Evolutionary conservation across 306 rosid genomes (phyloP).

Genomic region (Ochetophila trinervis): DNA sequence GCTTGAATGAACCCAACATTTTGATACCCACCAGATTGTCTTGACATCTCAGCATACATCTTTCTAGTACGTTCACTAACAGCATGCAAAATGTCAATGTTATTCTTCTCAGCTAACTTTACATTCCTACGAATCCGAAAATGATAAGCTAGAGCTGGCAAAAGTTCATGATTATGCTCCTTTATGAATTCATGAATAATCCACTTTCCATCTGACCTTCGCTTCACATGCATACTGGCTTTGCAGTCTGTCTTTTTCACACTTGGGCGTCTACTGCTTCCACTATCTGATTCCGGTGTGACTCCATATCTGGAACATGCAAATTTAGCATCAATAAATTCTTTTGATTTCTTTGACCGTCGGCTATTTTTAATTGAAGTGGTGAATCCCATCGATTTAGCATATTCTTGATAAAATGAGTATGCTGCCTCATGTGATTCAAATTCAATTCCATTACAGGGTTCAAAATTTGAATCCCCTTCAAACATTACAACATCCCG

Average conservation of each 20-base stretch:
- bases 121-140: slow-evolving; percentile 91
- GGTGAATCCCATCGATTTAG: slow-evolving; percentile 96
- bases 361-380: slow-evolving; percentile 90
- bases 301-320: slow-evolving; percentile 94
- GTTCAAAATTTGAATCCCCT: slow-evolving; percentile 76
- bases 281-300: slow-evolving; percentile 83
- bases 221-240: slow-evolving; percentile 99
- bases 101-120: slow-evolving; percentile 89
- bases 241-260: slow-evolving; percentile 93
- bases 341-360: slow-evolving; percentile 93
- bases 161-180: slow-evolving; percentile 89
- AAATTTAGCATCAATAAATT: slow-evolving; percentile 89
- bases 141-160: slow-evolving; percentile 94
- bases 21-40: slow-evolving; percentile 61
- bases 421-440: slow-evolving; percentile 84
- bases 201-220: slow-evolving; percentile 84
- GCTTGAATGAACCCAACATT: slow-evolving; percentile 32
- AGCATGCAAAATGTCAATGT: slow-evolving; percentile 85
- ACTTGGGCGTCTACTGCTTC: slow-evolving; percentile 82
- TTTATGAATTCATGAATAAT: slow-evolving; percentile 85
- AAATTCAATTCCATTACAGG: slow-evolving; percentile 72
- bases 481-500: slow-evolving; percentile 53
- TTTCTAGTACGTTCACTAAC: slow-evolving; percentile 89
- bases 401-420: slow-evolving; percentile 83
- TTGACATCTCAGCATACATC: slow-evolving; percentile 95